Percentiles rank a stretch among this genome's conserved stretches.
These are phyloP conservation scores for Heritiera fomes DNA, from an alignment of 345 rosid species.

Conservation along the genomic window DNA sequence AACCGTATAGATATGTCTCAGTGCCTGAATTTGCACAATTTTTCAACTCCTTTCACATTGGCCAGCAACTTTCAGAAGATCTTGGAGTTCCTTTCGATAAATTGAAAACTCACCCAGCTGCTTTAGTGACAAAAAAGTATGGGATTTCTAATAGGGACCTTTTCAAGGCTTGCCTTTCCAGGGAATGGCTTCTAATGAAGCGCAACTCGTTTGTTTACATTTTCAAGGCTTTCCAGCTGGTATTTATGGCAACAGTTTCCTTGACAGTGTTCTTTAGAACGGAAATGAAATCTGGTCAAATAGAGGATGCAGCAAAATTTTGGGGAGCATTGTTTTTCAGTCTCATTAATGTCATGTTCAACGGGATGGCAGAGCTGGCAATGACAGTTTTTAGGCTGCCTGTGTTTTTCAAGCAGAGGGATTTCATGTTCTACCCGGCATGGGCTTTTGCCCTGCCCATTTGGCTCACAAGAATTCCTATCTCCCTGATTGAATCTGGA, in stretches of 20 bases:
- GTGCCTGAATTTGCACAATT: conserved; percentile 40
- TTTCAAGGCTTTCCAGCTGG: conserved; percentile 53
- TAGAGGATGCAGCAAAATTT: conserved; percentile 37
- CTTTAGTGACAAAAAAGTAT: conserved; percentile 46
- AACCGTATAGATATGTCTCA: conserved; percentile 41
- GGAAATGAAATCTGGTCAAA: conserved; percentile 38
- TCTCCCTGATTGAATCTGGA: conserved; percentile 47
- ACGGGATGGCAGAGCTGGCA: conserved; percentile 58
- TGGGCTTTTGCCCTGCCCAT: conserved; percentile 63
- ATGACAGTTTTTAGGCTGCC: conserved; percentile 51
- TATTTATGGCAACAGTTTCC: conserved; percentile 50
- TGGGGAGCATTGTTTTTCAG: conserved; percentile 58
- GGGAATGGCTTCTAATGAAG: conserved; percentile 58
- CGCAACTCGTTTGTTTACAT: conserved; percentile 45
- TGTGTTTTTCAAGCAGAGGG: conserved; percentile 53
- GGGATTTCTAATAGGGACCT: conserved; percentile 57
- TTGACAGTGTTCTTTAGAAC: conserved; percentile 50
- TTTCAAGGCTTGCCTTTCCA: conserved; percentile 49
- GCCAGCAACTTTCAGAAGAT: conserved; percentile 37
- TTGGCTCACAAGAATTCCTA: conserved; percentile 53
- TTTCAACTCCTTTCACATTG: conserved; percentile 44
- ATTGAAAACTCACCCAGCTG: conserved; percentile 48
- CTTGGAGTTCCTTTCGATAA: conserved; percentile 44
- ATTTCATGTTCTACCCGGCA: conserved; percentile 52
- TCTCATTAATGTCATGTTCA: conserved; percentile 55